These are phyloP conservation scores for Hanseniaspora sp. DNA, from an alignment of 1,139 yeast genomes.

Conservation along the genomic window DNA sequence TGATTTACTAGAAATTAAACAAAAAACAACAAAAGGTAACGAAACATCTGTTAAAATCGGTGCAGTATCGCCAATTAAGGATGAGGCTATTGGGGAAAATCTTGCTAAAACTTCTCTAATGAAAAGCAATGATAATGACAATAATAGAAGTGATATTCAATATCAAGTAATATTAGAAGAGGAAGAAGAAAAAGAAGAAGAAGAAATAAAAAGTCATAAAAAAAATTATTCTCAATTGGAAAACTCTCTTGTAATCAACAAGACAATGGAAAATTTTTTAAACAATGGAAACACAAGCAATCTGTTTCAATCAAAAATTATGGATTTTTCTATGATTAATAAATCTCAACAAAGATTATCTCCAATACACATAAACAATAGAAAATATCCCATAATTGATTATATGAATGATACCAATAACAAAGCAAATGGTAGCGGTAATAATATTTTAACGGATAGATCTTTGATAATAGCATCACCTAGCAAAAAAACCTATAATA, in stretches of 20 bases:
- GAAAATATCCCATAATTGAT: slow-evolving; percentile 15
- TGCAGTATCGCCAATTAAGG: no score
- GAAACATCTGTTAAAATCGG: neutral
- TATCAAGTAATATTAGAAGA: slow-evolving; percentile 5
- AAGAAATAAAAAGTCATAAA: neutral
- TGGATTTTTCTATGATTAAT: slow-evolving; percentile 21
- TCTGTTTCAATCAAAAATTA: slow-evolving; percentile 16
- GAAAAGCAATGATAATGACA: neutral
- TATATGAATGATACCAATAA: slow-evolving; percentile 7
- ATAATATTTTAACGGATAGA: slow-evolving; percentile 17
- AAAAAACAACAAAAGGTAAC: no score
- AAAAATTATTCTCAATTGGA: neutral
- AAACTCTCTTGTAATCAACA: slow-evolving; percentile 21
- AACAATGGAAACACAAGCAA: slow-evolving; percentile 22
- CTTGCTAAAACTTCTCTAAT: neutral
- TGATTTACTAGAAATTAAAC: neutral
- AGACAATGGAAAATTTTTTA: slow-evolving; percentile 22
- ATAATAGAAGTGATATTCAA: neutral
- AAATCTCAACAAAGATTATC: slow-evolving; percentile 24
- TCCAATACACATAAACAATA: slow-evolving; percentile 23
- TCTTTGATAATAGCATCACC: slow-evolving; percentile 18
- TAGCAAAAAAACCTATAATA: slow-evolving; percentile 15
- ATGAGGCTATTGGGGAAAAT: no score
- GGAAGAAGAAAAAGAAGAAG: neutral
- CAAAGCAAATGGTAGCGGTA: neutral